Conservation (phyloP, 2,329 filamentous ascomycete genomes). For the Fusarium sulawesiense region DNA sequence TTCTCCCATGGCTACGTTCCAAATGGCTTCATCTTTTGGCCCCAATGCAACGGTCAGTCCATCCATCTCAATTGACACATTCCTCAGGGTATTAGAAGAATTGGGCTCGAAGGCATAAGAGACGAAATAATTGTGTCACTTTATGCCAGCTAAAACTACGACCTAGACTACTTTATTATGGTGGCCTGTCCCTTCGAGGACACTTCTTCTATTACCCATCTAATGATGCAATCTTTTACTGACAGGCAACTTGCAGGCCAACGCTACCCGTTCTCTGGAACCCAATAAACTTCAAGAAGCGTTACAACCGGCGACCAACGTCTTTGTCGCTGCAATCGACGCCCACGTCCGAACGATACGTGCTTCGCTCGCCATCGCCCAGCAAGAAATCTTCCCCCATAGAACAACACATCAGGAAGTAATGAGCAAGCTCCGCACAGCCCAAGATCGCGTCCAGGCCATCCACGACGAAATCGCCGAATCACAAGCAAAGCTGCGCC, state of each 20-base stretch:
- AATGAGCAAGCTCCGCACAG: conserved; percentile 36
- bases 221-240: not conserved
- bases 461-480: conserved; percentile 41
- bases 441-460: conserved; percentile 34
- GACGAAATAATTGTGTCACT: not conserved
- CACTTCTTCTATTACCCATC: not conserved
- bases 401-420: conserved; percentile 44
- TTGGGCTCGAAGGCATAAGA: not conserved
- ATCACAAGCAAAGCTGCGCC: conserved; percentile 30
- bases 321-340: conserved; percentile 40
- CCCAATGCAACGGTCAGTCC: conserved; percentile 34
- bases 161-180: not conserved
- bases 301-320: conserved; percentile 38
- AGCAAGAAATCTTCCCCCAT: conserved; percentile 46
- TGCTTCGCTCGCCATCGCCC: conserved; percentile 37
- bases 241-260: conserved; percentile 17
- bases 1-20: conserved; percentile 46
- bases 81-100: not conserved
- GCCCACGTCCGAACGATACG: conserved; percentile 41
- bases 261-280: conserved; percentile 37
- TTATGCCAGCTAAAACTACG: not conserved
- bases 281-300: conserved; percentile 39
- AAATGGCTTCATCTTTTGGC: conserved; percentile 42
- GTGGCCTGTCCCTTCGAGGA: not conserved
- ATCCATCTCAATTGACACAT: not conserved